These are phyloP conservation scores for Chondrus crispus DNA, from an alignment of 23 red algal genomes.

Conservation along the genomic window DNA sequence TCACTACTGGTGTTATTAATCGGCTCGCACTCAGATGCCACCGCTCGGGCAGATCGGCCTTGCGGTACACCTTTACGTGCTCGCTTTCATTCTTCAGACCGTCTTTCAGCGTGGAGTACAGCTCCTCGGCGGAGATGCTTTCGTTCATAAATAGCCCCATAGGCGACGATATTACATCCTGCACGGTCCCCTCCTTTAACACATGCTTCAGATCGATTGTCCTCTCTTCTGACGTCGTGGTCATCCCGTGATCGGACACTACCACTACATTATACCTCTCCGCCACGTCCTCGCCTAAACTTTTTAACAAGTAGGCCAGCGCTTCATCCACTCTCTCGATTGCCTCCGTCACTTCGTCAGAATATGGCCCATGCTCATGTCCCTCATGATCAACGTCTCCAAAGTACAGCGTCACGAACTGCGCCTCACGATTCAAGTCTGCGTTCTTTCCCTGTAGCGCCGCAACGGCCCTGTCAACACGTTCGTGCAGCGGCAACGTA, in stretches of 20 bases:
- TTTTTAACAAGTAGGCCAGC: conserved; percentile 21
- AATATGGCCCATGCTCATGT: conserved; percentile 66
- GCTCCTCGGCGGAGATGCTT: conserved; percentile 3
- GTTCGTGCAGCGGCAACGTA: conserved; percentile 30
- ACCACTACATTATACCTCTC: conserved; percentile 33
- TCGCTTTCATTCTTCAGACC: not conserved
- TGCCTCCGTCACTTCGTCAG: conserved; percentile 33
- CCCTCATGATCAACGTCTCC: conserved; percentile 64
- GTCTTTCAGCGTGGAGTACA: not conserved
- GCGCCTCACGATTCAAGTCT: conserved; percentile 5
- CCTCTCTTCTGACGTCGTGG: conserved; percentile 18
- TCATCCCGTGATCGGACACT: conserved; percentile 83
- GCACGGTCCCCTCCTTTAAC: conserved; percentile 30
- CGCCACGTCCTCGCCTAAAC: not conserved
- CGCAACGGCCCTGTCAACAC: conserved; percentile 29
- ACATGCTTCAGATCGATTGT: conserved; percentile 23
- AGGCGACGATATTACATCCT: conserved; percentile 15
- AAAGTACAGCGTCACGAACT: conserved; percentile 73
- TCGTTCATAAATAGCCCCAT: conserved; percentile 49
- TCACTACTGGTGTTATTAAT: conserved; percentile 42
- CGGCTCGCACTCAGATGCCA: conserved; percentile 46
- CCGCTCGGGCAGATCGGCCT: conserved; percentile 36
- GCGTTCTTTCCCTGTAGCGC: conserved; percentile 14
- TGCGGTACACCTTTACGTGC: not conserved
- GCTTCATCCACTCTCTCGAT: conserved; percentile 51